These are phyloP conservation scores for Neofusicoccum kwambonambiense DNA, from an alignment of 2,329 filamentous ascomycete genomes.

Conservation along the genomic window DNA sequence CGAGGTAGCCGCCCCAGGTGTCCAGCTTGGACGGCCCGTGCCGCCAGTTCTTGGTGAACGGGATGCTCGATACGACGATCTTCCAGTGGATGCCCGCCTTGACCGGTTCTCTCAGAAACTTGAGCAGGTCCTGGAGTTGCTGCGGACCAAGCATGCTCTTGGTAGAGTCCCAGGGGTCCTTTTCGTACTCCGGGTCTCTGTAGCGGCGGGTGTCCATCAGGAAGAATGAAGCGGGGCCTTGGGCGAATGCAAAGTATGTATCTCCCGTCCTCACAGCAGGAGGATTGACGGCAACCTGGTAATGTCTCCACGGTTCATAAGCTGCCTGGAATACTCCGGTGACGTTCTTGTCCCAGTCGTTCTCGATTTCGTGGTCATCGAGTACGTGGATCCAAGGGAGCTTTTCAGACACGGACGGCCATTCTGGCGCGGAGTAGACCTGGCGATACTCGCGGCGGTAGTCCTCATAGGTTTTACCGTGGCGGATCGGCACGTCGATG, in stretches of 20 bases:
- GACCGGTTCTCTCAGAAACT: conserved; percentile 71
- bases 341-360: conserved; percentile 84
- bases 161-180: conserved; percentile 58
- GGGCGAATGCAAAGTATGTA: conserved; percentile 85
- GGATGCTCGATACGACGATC: conserved; percentile 83
- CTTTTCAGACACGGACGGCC: conserved; percentile 70
- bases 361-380: conserved; percentile 94
- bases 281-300: conserved; percentile 83
- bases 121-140: conserved; percentile 76
- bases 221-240: conserved; percentile 92
- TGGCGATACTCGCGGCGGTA: conserved; percentile 92
- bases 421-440: conserved; percentile 94
- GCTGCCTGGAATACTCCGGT: conserved; percentile 78
- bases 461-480: conserved; percentile 68
- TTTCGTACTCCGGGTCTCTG: conserved; percentile 64
- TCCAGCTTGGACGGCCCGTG: conserved; percentile 71
- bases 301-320: conserved; percentile 80
- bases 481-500: conserved; percentile 79
- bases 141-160: conserved; percentile 86
- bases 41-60: conserved; percentile 97
- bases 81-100: conserved; percentile 86
- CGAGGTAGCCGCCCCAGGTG: conserved; percentile 90
- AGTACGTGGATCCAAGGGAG: conserved; percentile 98
- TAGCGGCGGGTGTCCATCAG: conserved; percentile 90
- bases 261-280: conserved; percentile 61